Base-by-base conservation (phyloP, 176 grass and related monocot genomes). In the Paspalum notatum region DNA sequence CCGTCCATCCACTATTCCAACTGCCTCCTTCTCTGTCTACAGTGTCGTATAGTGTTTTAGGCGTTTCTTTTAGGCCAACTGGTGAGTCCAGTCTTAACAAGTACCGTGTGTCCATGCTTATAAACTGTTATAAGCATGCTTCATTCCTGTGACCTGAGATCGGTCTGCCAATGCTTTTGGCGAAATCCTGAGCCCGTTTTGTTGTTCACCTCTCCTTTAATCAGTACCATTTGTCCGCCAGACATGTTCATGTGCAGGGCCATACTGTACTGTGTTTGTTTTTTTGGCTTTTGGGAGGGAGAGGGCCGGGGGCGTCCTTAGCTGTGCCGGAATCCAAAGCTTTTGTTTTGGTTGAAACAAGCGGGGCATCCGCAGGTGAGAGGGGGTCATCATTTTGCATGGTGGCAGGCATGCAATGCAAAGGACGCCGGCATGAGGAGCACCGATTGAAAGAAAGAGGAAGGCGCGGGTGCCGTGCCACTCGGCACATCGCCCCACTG, bases 231-330 rank as follows among this genome's bases (percentile, higher is more conserved):
- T 32, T 32, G 32, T 3, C 32, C 32, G 32, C 32, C 32, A 1
- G 74, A 79, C 73, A 84, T 71, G 64, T 57, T 57, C 77, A 81
- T 75, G 77, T 87, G 79, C 85, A 6, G 51, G 60, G 14, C 26
- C 42, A 8, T 41, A 13, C 22, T 20, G 3, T 15, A 45, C 47
- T 18, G 48, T 72, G 70, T 83, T 87, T 63, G 70, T 87, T 82
- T 87, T 82, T 55, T 54, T 15, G 72, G 4, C 9, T 76, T 24
- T 7, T 32, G 32, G 32, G 32, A 32, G 32, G 32, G 32, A 32
- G 32, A 32, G 32, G 32, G 32, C 32, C 32, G 48, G 27, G 63
- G 40, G 27, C 53, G 45, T 8, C 85, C 16, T 71, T 62, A n/a
- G 73, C 72, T 70, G 32, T 32, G 1, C 32, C 3, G 73, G 80